A percentile compares a stretch with the other conserved stretches of the same genome.
phyloP scores from a whole-genome alignment of 192 early-diverging fungal species.

The Funneliformis mosseae region DNA sequence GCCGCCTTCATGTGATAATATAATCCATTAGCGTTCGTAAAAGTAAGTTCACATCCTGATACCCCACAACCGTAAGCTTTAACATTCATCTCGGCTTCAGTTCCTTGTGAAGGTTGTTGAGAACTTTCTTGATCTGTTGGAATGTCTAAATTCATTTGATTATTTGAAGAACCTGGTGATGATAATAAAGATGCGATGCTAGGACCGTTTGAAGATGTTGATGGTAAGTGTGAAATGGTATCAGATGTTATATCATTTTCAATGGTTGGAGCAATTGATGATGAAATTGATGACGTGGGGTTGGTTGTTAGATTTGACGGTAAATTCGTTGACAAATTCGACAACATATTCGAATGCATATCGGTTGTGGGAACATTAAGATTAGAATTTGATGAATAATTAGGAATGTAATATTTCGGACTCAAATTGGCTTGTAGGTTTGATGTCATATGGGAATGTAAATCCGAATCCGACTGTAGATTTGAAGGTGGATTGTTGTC shows the following conservation, averaged over 20 bases:
- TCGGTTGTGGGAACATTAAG: background rate
- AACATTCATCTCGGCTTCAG: background rate
- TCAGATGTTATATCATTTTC: background rate
- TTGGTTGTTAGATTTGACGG: background rate
- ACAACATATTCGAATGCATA: background rate
- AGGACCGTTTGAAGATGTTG: constrained; percentile 3
- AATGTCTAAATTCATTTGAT: background rate
- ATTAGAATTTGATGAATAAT: background rate
- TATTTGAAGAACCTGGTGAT: background rate
- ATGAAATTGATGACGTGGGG: background rate
- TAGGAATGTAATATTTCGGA: background rate
- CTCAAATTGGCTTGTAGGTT: background rate
- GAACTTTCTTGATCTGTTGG: background rate
- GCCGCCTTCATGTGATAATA: constrained; percentile 47
- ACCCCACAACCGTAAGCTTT: constrained; percentile 46
- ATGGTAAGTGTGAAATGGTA: background rate
- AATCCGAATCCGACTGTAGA: background rate
- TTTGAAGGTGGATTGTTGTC: background rate
- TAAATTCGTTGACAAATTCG: background rate
- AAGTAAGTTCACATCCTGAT: constrained; percentile 37
- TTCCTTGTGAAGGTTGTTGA: background rate
- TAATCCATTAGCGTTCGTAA: constrained; percentile 39
- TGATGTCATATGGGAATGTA: background rate
- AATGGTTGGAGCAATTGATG: background rate
- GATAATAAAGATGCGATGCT: constrained; percentile 15